Conservation (phyloP, 2,329 filamentous ascomycete genomes). For the Colletotrichum caudatum region DNA sequence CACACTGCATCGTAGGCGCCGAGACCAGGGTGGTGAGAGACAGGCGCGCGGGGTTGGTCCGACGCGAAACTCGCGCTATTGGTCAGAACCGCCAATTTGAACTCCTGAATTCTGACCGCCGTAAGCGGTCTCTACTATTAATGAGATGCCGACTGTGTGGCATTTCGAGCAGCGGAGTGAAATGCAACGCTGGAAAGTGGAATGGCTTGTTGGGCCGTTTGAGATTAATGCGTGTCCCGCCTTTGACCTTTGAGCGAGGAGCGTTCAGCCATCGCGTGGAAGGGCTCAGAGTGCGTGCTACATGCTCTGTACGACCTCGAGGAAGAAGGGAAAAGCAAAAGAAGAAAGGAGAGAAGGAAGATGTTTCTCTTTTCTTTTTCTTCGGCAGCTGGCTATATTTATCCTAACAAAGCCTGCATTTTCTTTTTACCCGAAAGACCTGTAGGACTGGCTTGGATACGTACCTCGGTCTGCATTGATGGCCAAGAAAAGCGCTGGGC, state of each 20-base stretch:
- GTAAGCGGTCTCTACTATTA: not conserved
- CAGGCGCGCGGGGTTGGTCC: conserved; percentile 43
- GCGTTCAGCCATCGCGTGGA: conserved; percentile 2
- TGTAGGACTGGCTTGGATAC: not conserved
- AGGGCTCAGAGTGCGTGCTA: not conserved
- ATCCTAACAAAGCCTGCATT: not conserved
- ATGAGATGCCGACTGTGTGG: conserved; percentile 28
- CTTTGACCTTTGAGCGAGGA: not conserved
- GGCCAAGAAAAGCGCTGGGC: not conserved
- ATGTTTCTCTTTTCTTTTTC: not conserved
- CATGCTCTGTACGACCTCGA: not conserved
- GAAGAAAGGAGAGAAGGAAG: not conserved
- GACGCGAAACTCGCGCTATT: conserved; percentile 30
- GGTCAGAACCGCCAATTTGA: conserved; percentile 21
- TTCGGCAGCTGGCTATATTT: not conserved
- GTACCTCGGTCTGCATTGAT: not conserved
- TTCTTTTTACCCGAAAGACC: not conserved
- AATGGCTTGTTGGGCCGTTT: conserved; percentile 15
- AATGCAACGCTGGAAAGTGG: conserved; percentile 24
- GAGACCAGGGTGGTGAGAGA: conserved; percentile 39
- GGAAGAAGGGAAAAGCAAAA: conserved; percentile 1
- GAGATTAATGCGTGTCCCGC: conserved; percentile 7
- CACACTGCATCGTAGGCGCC: conserved; percentile 49
- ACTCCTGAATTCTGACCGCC: conserved; percentile 29
- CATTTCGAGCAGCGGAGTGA: conserved; percentile 15